Evolutionary conservation across 768 basidiomycete genomes (phyloP), one percentile per base, ranked within the genome.

Genomic region (Leucosporidium creatinivorum): DNA sequence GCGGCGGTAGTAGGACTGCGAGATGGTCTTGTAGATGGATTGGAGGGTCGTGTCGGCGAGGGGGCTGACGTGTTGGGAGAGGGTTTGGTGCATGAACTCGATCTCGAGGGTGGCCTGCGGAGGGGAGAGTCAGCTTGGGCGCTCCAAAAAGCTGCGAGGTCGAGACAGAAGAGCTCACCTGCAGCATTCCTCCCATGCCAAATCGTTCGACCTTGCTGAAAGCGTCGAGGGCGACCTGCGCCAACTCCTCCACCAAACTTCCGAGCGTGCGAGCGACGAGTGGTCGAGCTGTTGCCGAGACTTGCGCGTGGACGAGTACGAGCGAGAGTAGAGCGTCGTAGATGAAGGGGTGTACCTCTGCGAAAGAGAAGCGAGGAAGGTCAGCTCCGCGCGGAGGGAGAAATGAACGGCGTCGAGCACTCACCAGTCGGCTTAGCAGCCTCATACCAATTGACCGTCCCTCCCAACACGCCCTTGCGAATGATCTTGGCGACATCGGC

Each of bases 161-260:
- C 39, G 9, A 15, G 10, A 10, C 0, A 49, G 31, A 26, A 31
- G 39, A 44, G 82, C 88, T 67, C 77, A 96, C 93, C 58, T 91
- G 85, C 54, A 99, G 83, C 96, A 98, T 98, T 13, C 96, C 96
- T 36, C 96, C 96, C 87, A 97, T 96, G 23, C 93, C 93, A 76
- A 96, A 97, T 58, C 87, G 84, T 75, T 87, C 88, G 51, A 98
- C 86, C 78, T 93, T 87, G 73, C 84, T 84, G 84, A 99, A 93
- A 78, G 87, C 89, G 19, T 82, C 83, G 63, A 97, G 81, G 0
- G 93, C 88, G 74, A 93, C 91, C 13, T 85, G 83, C 19, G 92
- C 88, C 23, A 94, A 80, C 66, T 89, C 87, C 68, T 91, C 87
- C 19, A 93, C 87, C 21, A 97, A 83, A 23, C 86, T 82, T 66